Evolutionary conservation across 2,329 filamentous ascomycete species (phyloP).

Genomic region (Fusarium solani-melongenae): DNA sequence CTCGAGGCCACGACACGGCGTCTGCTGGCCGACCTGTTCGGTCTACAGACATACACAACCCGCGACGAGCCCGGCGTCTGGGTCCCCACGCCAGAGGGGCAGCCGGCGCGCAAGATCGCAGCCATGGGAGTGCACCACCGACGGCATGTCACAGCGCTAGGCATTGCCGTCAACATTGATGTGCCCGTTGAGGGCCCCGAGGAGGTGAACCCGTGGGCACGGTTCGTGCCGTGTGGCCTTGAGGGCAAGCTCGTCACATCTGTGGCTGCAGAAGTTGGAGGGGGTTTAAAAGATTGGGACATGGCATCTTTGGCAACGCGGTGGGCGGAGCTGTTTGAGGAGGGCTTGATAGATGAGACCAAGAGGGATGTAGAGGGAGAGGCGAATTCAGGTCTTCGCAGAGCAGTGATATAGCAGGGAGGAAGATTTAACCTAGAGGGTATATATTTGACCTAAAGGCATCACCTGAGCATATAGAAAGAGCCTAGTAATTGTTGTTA

Average conservation of each 20-base stretch:
- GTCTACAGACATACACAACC: conserved; percentile 67
- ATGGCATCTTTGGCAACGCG: conserved; percentile 42
- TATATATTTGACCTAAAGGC: neutral
- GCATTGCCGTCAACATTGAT: conserved; percentile 82
- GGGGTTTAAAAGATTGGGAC: conserved; percentile 38
- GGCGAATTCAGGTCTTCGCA: conserved; percentile 16
- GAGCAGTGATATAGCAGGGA: neutral
- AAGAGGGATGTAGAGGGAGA: conserved; percentile 40
- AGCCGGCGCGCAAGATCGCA: conserved; percentile 78
- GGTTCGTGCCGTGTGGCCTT: conserved; percentile 92
- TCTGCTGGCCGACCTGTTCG: conserved; percentile 66
- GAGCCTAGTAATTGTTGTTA: neutral
- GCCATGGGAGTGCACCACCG: conserved; percentile 93
- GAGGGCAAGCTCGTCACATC: conserved; percentile 84
- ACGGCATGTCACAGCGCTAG: conserved; percentile 84
- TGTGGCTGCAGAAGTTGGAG: conserved; percentile 64
- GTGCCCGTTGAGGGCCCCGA: conserved; percentile 62
- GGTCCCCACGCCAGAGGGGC: conserved; percentile 56
- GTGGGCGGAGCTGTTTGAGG: conserved; percentile 50
- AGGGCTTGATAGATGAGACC: conserved; percentile 44
- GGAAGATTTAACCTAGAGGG: neutral
- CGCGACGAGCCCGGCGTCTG: conserved; percentile 89
- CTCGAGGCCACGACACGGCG: conserved; percentile 82
- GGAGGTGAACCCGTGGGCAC: conserved; percentile 63
- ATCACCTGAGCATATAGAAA: neutral